Base-by-base conservation (phyloP, 495 filamentous ascomycete genomes). In the Daldinia caldariorum region DNA sequence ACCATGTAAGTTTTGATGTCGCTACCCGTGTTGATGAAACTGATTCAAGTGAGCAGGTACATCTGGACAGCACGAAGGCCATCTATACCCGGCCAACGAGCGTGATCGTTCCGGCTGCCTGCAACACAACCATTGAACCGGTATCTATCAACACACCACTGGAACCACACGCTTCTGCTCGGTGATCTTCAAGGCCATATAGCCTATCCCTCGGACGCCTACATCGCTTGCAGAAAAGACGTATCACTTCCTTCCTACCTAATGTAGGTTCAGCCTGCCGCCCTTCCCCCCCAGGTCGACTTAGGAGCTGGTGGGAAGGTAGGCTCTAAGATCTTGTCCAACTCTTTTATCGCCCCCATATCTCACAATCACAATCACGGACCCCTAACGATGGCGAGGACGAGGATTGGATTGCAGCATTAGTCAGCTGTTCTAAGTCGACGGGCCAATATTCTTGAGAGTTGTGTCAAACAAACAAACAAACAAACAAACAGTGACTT, bases 1-100 rank as follows among this genome's bases (percentile, higher is more conserved):
- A 90, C 90, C 50, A 77, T 97, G 88, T 92, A 79, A 83, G 90
- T 86, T 57, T 49, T 14, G 22, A 61, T 69, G 68, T 54, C 58
- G 54, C 55, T 60, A 58, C 53, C 55, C 59, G 62, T 59, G 3
- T 37, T 20, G 54, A 72, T 60, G 53, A 63, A 56, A 47, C 74
- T 71, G 68, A 79, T 76, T 47, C 69, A 55, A 54, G 41, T 26
- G 32, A 57, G 47, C 63, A 88, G 85, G 78, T 83, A 88, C 70
- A 82, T 87, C 59, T 86, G 84, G 85, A 84, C 73, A 39, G 78
- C 76, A 53, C 68, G 71, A 49, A 75, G 73, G 41, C 76, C 76
- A 41, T 51, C 63, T 13, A 59, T 71, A 41, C 63, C 67, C 13
- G 63, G 66, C 59, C 73, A 70, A 67, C 70, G 73, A 67, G 67